Conservation (phyloP, 1,284 basidiomycete species). For the Mycena sp. region DNA sequence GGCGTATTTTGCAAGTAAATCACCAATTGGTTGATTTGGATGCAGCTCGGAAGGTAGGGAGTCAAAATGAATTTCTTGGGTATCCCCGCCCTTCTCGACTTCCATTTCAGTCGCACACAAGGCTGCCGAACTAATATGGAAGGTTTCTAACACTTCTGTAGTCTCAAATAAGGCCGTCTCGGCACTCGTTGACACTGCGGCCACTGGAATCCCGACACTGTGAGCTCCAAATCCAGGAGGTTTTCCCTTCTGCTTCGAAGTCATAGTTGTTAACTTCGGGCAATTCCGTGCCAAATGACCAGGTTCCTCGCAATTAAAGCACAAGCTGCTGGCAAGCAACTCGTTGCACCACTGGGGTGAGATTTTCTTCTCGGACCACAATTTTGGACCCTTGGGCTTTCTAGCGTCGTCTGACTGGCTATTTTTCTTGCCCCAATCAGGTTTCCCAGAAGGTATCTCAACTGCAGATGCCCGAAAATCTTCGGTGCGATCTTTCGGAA, state of each 20-base stretch:
- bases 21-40: not conserved
- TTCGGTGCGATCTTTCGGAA: not conserved
- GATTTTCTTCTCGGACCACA: not conserved
- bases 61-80: not conserved
- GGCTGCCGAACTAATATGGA: not conserved
- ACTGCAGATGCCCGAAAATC: not conserved
- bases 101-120: not conserved
- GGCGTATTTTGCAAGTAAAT: not conserved
- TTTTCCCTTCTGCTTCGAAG: not conserved
- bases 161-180: not conserved
- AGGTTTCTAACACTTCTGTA: not conserved
- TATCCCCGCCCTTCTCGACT: not conserved
- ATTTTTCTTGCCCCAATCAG: too few relatives aligned
- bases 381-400: not conserved
- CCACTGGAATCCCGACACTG: not conserved
- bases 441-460: not conserved
- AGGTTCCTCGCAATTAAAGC: not conserved
- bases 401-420: not conserved
- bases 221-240: not conserved
- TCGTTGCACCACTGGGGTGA: not conserved
- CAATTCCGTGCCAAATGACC: constrained; percentile 1
- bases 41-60: not conserved
- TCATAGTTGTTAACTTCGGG: not conserved
- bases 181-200: too few relatives aligned
- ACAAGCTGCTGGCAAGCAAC: not conserved